Evolutionary conservation across 805 yeast genomes (phyloP), one percentile per base, ranked within the genome.

Genomic region (Suhomyces faveliae): DNA sequence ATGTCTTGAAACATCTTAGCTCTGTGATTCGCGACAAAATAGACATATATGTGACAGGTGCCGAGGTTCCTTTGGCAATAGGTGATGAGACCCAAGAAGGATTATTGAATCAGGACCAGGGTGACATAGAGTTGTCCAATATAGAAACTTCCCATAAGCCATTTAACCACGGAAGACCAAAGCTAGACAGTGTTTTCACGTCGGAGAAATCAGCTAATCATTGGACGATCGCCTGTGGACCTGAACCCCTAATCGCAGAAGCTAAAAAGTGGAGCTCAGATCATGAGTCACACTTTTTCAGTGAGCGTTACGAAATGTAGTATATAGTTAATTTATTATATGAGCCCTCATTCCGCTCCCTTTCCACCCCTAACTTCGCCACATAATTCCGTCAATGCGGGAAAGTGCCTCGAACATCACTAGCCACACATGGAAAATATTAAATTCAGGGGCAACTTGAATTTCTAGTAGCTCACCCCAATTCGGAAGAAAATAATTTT

Each of bases 181-280:
- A 66, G 37, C 61, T 78, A n/a, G 55, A 61, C 3, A 47, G 48
- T 3, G 46, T 68, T 1, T 57, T 80, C 21, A 57, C 62, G 5
- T 53, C 62, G 10, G 49, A 68, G 2, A 43, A 54, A n/a, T 54
- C 57, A 5, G 63, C 69, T 0, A 71, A 74, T 47, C 73, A 70
- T 46, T 82, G 84, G 81, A 58, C 81, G 0, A 62, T 83, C 13
- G 74, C 83, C 1, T 83, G 88, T 64, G 89, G 89, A 0, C 85
- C 85, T 1, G 56, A 59, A 1, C 51, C 71, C 0, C 60, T 83
- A 51, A 71, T 78, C 35, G 42, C 47, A 1, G 77, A 75, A 10
- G 74, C 77, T 21, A 51, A 61, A 29, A 43, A 15, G 2, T 67
- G 79, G 67, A 74, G 81, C 0, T 58, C 53, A 0, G 47, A 49